A percentile compares a stretch with the other conserved stretches of the same genome.
These are phyloP conservation scores for Colletotrichum sp. DNA, from an alignment of 2,329 filamentous ascomycete genomes.

Conservation along the genomic window DNA sequence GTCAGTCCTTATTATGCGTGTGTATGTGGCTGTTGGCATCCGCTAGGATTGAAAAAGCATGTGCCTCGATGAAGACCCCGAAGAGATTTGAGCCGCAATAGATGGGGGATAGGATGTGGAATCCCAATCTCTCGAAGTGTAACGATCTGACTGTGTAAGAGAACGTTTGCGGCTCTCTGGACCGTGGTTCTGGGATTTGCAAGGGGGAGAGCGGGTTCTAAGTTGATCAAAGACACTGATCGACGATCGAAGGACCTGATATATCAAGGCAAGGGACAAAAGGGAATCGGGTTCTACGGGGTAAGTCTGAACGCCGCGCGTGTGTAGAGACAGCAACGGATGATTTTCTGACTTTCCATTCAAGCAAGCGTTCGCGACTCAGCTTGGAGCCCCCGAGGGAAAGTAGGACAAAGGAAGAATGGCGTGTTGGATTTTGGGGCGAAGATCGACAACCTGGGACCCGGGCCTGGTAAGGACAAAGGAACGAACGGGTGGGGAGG, in stretches of 20 bases:
- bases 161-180: background rate
- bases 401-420: conserved; percentile 5
- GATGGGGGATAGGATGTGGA: background rate
- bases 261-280: background rate
- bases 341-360: background rate
- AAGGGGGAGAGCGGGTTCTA: background rate
- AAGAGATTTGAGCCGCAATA: background rate
- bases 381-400: background rate
- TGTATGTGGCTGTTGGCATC: background rate
- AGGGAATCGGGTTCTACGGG: background rate
- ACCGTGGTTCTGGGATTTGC: conserved; percentile 4
- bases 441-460: background rate
- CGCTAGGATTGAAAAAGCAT: background rate
- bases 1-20: background rate
- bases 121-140: background rate
- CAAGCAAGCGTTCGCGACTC: background rate
- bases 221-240: background rate
- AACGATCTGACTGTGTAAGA: background rate
- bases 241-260: conserved; percentile 3
- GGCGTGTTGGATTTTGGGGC: background rate
- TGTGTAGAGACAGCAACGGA: background rate
- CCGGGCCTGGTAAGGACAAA: background rate
- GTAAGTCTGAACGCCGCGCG: background rate
- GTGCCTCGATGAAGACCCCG: background rate
- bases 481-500: background rate